Base-by-base conservation (phyloP, 805 yeast genomes). In the Saccharomycopsis malanga region DNA sequence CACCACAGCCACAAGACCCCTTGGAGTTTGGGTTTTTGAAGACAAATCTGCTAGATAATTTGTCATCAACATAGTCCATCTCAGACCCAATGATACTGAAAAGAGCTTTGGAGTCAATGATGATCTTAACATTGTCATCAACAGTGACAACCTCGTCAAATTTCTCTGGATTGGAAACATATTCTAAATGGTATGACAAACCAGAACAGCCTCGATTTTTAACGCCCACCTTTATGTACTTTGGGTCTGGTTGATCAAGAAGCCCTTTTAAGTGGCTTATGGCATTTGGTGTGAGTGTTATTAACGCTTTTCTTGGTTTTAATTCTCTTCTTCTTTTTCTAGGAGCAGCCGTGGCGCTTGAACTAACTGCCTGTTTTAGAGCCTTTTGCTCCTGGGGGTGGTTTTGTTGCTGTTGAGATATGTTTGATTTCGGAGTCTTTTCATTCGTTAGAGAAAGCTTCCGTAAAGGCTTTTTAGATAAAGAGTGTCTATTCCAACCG, bases 1-100 rank as follows among this genome's bases (percentile, higher is more conserved):
- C 98, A 46, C 98, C 98, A 65, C 98, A 93, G 10, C 98, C 98
- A 67, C 98, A 93, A 42, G 95, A 86, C 27, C 98, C 98, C 69
- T 91, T 93, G 34, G 95, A 84, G 67, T 93, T 93, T 53, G 98
- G 98, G 64, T 93, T 93, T 61, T 76, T 83, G 72, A 93, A 93
- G 17, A 93, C 87, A 62, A 93, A 93, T 59, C 94, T 77, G 12
- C 93, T 81, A 27, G 88, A 76, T 53, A 93, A 70, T 63, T 87
- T 89, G 60, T 93, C 96, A 60, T 93, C 98, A 42, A 87, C 72
- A 96, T 96, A 93, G 66, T 93, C 98, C 98, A 93, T 93, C 65
- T 89, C 95, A 4, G 95, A 83, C 0, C 98, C 98, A 49, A 93
- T 95, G 39, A 93, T 89, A 56, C 94, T 83, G 64, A 93, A 89